Evolutionary conservation across 2,329 filamentous ascomycete species (phyloP), one percentile per base, ranked within the genome.

Genomic region (Setomelanomma holmii): DNA sequence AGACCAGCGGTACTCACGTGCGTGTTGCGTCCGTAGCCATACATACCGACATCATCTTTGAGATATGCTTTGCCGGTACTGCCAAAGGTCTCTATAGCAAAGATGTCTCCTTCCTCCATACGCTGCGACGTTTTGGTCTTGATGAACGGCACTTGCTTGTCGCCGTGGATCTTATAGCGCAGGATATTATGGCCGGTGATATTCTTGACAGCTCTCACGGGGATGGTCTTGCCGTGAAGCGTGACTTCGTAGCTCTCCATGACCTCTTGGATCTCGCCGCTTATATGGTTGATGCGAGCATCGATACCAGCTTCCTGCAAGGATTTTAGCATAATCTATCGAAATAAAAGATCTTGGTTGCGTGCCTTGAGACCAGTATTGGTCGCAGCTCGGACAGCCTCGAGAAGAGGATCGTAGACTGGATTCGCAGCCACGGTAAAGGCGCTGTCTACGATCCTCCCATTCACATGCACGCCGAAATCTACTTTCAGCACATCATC

Each of bases 21-120:
- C 34, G 80, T 75, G 53, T 84, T 82, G 72, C 89, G 86, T 40
- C 90, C 91, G 66, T 97, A 97, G 74, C 66, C 66, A 43, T 68
- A 69, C 7, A 71, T 51, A 19, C 83, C 73, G 72, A 90, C 87
- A 73, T 96, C 90, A 68, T 97, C 92, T 60, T 85, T 80, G 50
- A 96, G 88, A 66, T 89, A 88, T 59, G 90, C 93, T 70, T 90
- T 92, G 54, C 93, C 93, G 17, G 93, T 97, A 73, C 88, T 96
- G 57, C 93, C 93, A 72, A 97, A 97, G 0, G 93, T 97, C 79
- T 97, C 93, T 65, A 97, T 96, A 53, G 93, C 93, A 74, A 96
- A 97, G 22, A 92, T 86, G 67, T 97, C 93, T 36, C 92, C 92
- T 78, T 97, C 93, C 78, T 97, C 93, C 93, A 97, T 97, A 81